Base-by-base conservation (phyloP, 768 basidiomycete genomes). In the Boletus rubescentipes region DNA sequence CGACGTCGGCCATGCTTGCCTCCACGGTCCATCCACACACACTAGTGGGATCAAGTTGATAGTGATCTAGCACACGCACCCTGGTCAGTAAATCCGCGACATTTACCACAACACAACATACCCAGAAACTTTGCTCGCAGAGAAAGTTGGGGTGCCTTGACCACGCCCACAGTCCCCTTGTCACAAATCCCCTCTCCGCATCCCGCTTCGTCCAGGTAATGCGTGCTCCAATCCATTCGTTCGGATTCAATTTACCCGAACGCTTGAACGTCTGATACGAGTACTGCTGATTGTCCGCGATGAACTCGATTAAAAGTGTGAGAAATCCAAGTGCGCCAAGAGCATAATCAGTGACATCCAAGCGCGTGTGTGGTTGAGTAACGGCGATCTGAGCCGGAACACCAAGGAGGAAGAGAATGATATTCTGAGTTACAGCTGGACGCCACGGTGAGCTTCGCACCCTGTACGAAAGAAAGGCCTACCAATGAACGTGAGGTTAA, bases 91-190 rank as follows among this genome's bases (percentile, higher is more conserved):
- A 44, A 41, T 29, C 21, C 21, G 8, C 16, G 9, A 9, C 18
- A 23, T 46, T 4, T 21, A 18, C 10, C 1, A 8, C 23, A 18
- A 34, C 1, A 20, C 1, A 15, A 74, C 83, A 38, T 58, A 89
- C 87, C 88, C 88, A 95, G 72, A 95, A 93, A 15, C 74, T 69
- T 69, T 95, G 93, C 68, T 98, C 96, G 68, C 90, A 93, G 1
- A 86, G 73, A 67, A 93, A 95, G 70, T 98, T 98, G 34, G 96
- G 94, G 70, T 98, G 96, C 15, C 96, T 77, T 3, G 83, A 84
- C 77, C 85, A 95, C 2, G 83, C 80, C 90, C 91, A 98, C 8
- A 98, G 69, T 4, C 95, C 95, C 18, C 79, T 77, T 0, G 93
- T 92, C 23, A 87, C 72, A 67, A 98, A 98, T 0, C 96, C 96